Base-by-base conservation (phyloP, 2,329 filamentous ascomycete species). In the Fonsecaea erecta region DNA sequence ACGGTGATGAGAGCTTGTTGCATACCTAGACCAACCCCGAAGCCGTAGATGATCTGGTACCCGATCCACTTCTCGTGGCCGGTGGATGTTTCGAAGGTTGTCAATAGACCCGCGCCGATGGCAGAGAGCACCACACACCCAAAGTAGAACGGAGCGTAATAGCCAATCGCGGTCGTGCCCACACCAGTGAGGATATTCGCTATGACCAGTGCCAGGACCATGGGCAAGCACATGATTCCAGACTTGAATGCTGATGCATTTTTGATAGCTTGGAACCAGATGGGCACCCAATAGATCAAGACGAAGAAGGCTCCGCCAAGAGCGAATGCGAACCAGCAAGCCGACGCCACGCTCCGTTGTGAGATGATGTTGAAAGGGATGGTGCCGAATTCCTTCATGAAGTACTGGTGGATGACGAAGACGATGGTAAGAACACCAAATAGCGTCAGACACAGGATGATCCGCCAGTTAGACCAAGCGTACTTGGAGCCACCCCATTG, bases 351-450 rank as follows among this genome's bases (percentile, higher is more conserved):
- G 35, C 74, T 79, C 16, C 83, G 77, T 69, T 83, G 78, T 56
- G 75, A 79, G 67, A 85, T 78, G 48, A 86, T 77, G 11, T 80
- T 75, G 40, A 81, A 81, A 14, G 83, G 84, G 11, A 86, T 73
- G 5, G 81, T 83, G 1, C 80, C 84, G 53, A 77, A 77, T 28
- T 85, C 82, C 16, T 79, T 77, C 68, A 81, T 77, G 73, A 78
- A 79, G 51, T 80, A 69, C 73, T 82, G 78, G 58, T 84, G 74
- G 57, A 72, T 78, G 43, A 82, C 68, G 66, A 88, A 88, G 30
- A 82, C 65, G 43, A 74, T 65, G 8, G 73, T 71, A 12, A 79
- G 62, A 24, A 79, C 24, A 0, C 73, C 73, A 64, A 83, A 83
- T 2, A 85, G 75, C 0, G 83, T 77, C 28, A 86, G 79, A 11